A percentile compares a stretch with the other conserved stretches of the same genome.
phyloP scores from a whole-genome alignment of 2,329 filamentous ascomycete genomes.

The Scytalidium sp. region DNA sequence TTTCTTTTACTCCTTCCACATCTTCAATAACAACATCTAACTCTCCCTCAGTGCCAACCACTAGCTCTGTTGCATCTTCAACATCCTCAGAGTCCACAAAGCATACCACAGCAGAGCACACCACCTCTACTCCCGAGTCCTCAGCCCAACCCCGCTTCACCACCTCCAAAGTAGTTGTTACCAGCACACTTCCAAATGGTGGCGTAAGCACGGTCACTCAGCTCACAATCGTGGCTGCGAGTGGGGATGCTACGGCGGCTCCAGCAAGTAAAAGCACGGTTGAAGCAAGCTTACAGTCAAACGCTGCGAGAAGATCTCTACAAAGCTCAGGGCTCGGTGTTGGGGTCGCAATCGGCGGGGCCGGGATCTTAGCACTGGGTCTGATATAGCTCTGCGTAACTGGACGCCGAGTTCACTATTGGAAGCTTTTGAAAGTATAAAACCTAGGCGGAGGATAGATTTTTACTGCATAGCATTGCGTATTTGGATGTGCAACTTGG shows the following conservation, averaged over 20 bases:
- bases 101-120: not conserved
- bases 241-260: slow-evolving; percentile 10
- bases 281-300: slow-evolving; percentile 21
- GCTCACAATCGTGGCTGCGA: slow-evolving; percentile 22
- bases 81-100: not conserved
- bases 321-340: slow-evolving; percentile 12
- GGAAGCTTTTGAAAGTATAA: slow-evolving; percentile 10
- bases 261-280: slow-evolving; percentile 9
- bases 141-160: slow-evolving; percentile 4
- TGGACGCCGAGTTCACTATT: not conserved
- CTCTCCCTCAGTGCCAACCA: slow-evolving; percentile 2
- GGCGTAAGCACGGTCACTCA: slow-evolving; percentile 18
- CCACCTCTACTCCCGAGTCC: not conserved
- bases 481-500: slow-evolving; percentile 4
- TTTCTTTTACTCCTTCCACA: slow-evolving; percentile 7
- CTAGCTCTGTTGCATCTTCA: slow-evolving; percentile 5
- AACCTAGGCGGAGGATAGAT: slow-evolving; percentile 4
- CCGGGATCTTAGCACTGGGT: slow-evolving; percentile 16
- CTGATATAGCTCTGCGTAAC: slow-evolving; percentile 12
- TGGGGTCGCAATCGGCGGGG: slow-evolving; percentile 17
- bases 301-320: slow-evolving; percentile 9
- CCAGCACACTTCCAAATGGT: slow-evolving; percentile 22
- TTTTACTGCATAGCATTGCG: slow-evolving; percentile 19
- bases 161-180: slow-evolving; percentile 21
- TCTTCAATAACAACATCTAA: not conserved